A percentile compares a stretch with the other conserved stretches of the same genome.
Conservation (phyloP, 2,329 filamentous ascomycete species). For the Colletotrichum sp. region DNA sequence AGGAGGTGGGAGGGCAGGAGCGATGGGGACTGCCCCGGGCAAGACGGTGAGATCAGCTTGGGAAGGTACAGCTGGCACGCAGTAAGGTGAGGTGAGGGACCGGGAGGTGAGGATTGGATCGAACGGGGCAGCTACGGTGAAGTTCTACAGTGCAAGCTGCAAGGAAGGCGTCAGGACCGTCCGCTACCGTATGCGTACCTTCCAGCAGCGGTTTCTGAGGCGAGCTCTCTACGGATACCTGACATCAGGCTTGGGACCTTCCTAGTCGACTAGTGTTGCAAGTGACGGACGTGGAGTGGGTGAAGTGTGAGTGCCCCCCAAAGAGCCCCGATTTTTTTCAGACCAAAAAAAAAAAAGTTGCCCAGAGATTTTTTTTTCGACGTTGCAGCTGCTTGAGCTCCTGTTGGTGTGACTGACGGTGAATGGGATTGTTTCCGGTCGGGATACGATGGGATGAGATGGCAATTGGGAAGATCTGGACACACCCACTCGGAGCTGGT, state of each 20-base stretch:
- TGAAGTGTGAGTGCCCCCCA: background rate
- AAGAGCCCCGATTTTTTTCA: background rate
- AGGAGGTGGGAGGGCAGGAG: background rate
- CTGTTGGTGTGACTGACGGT: constrained; percentile 5
- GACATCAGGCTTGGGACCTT: background rate
- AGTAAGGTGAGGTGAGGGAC: background rate
- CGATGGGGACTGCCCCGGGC: background rate
- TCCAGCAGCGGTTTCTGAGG: background rate
- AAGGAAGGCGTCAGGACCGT: background rate
- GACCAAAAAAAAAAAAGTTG: background rate
- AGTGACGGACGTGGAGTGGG: constrained; percentile 10
- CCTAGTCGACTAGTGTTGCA: background rate
- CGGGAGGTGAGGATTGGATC: background rate
- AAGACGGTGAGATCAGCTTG: background rate
- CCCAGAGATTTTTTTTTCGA: background rate
- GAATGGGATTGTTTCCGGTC: constrained; percentile 18
- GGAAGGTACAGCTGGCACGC: background rate
- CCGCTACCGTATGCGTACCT: background rate
- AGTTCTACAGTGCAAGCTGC: background rate
- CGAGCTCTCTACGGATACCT: background rate
- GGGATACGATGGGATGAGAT: constrained; percentile 13
- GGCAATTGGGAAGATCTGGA: background rate
- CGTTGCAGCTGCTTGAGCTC: background rate
- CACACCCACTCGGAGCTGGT: constrained; percentile 1
- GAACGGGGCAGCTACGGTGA: background rate